Evolutionary conservation across 805 yeast genomes (phyloP), one percentile per base, ranked within the genome.

Genomic region (Starmerella scarabaei): DNA sequence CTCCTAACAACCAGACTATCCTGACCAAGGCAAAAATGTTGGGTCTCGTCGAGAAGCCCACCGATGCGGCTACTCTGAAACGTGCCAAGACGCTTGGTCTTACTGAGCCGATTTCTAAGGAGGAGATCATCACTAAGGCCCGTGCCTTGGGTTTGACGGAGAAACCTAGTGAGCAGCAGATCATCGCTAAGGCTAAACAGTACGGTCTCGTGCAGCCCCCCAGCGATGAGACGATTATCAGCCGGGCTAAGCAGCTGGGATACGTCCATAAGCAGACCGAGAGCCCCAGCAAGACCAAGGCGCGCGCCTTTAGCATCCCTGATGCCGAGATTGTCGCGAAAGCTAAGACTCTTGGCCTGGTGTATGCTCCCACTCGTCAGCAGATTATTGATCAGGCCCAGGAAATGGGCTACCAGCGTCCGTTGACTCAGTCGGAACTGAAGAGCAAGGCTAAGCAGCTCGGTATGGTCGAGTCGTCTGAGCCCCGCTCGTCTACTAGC

Each of bases 91-190:
- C 33, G 8, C 40, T 44, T 8, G 61, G 61, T 7, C 37, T 56
- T 26, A 51, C 44, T 11, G 50, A 42, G 11, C 48, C 49, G 2
- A 18, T 38, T 5, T 21, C 9, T 2, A 39, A 43, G 4, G 37
- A 30, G 2, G 36, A 48, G n/a, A 29, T 50, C 19, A 9, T 77
- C 27, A 91, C 81, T 57, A 71, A 72, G 9, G 85, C 80, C 33
- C 80, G 72, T 55, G 91, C 84, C 1, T 64, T 79, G 47, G 69
- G 72, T 50, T 61, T 84, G 38, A 91, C 93, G 1, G 57, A 69
- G 4, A 61, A 67, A 1, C 64, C 81, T 70, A 32, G 30, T 17
- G 51, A 42, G 12, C 28, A 26, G 5, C 39, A 40, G 16, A 35
- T 44, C 15, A 9, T 27, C 20, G 33, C 11, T 5, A 34, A 18